These are phyloP conservation scores for Ceratobasidium sp. DNA, from an alignment of 1,284 basidiomycete genomes.

Conservation along the genomic window DNA sequence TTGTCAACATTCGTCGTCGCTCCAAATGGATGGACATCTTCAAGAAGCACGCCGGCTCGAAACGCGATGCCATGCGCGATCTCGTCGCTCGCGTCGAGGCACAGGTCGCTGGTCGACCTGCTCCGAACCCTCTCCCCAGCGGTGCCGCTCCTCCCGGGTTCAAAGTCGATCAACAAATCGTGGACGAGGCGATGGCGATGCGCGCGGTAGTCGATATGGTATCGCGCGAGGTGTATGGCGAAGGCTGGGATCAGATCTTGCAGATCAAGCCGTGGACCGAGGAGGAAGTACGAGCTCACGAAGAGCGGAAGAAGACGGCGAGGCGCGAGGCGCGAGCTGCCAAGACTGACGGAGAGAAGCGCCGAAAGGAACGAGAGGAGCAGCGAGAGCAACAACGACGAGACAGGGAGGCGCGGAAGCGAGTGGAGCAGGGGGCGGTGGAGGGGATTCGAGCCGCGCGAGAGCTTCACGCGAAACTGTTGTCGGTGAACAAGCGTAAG, in stretches of 20 bases:
- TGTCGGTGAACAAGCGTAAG: conserved; percentile 40
- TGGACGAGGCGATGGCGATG: conserved; percentile 44
- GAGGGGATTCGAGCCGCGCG: conserved; percentile 36
- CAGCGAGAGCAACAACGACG: conserved; percentile 37
- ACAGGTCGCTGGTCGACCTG: conserved; percentile 41
- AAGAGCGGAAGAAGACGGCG: conserved; percentile 35
- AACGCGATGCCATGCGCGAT: conserved; percentile 47
- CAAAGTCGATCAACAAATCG: conserved; percentile 35
- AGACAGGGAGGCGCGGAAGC: conserved; percentile 25
- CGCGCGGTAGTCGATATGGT: conserved; percentile 47
- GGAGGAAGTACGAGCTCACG: conserved; percentile 42
- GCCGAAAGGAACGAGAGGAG: conserved; percentile 20
- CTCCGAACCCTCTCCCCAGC: conserved; percentile 36
- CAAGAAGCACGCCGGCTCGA: conserved; percentile 47
- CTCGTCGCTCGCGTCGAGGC: conserved; percentile 47
- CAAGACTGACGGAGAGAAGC: conserved; percentile 33
- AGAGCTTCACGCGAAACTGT: conserved; percentile 23
- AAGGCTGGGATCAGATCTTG: conserved; percentile 42
- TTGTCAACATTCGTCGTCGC: conserved; percentile 50
- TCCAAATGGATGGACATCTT: conserved; percentile 50
- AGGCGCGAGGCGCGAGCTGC: conserved; percentile 32
- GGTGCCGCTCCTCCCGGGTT: conserved; percentile 30
- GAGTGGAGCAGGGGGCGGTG: conserved; percentile 28
- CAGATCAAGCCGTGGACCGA: conserved; percentile 43
- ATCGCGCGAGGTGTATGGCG: conserved; percentile 46